Conservation (phyloP, 352 stramenopile species). For the Blastocystis sp. region DNA sequence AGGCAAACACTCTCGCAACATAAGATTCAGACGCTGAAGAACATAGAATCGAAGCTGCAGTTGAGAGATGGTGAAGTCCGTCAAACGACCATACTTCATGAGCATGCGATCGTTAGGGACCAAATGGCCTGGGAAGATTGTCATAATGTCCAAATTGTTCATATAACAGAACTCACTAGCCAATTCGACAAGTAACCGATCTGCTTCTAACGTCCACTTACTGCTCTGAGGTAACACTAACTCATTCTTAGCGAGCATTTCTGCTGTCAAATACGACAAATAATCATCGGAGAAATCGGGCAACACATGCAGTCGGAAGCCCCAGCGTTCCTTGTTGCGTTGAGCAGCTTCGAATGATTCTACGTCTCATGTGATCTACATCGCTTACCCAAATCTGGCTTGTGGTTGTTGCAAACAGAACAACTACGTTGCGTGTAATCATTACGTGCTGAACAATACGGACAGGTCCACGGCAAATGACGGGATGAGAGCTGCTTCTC, state of each 20-base stretch:
- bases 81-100: slow-evolving; percentile 53
- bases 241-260: slow-evolving; percentile 32
- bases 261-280: not conserved
- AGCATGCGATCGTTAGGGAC: slow-evolving; percentile 20
- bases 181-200: slow-evolving; percentile 38
- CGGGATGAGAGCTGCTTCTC: slow-evolving; percentile 18
- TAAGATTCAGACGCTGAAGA: slow-evolving; percentile 49
- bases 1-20: not conserved
- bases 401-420: not conserved
- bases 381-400: slow-evolving; percentile 19
- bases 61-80: slow-evolving; percentile 7
- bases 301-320: slow-evolving; percentile 55
- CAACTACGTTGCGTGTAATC: slow-evolving; percentile 10
- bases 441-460: not conserved
- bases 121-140: slow-evolving; percentile 43
- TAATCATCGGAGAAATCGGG: slow-evolving; percentile 11
- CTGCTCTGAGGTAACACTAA: not conserved
- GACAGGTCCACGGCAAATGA: slow-evolving; percentile 29
- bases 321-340: slow-evolving; percentile 37
- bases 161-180: slow-evolving; percentile 43
- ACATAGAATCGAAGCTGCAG: slow-evolving; percentile 60
- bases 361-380: not conserved
- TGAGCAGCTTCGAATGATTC: not conserved
- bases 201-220: slow-evolving; percentile 48
- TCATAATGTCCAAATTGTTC: slow-evolving; percentile 31